Conservation (phyloP, 2,329 filamentous ascomycete genomes). For the Pseudogymnoascus sp. region DNA sequence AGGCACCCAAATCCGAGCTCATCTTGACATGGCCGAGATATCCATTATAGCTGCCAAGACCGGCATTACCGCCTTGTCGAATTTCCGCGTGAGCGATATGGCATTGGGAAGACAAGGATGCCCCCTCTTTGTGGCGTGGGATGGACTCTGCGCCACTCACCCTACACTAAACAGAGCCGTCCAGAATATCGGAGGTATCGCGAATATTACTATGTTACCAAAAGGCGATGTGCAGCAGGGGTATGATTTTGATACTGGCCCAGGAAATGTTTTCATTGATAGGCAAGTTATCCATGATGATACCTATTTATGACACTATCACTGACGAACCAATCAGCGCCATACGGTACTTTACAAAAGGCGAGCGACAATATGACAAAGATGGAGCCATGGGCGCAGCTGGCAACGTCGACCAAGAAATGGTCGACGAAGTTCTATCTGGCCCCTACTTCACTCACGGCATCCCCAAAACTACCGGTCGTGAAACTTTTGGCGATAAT, state of each 20-base stretch:
- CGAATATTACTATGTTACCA: constrained; percentile 18
- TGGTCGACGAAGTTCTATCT: constrained; percentile 27
- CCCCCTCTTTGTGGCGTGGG: constrained; percentile 21
- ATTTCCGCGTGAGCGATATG: constrained; percentile 23
- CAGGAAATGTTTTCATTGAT: constrained; percentile 30
- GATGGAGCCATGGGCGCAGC: constrained; percentile 25
- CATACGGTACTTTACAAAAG: constrained; percentile 25
- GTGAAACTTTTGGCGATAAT: constrained; percentile 18
- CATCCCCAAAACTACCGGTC: constrained; percentile 21
- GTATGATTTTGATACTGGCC: constrained; percentile 27
- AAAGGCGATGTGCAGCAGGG: constrained; percentile 19
- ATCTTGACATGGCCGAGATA: constrained; percentile 16
- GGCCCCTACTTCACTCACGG: constrained; percentile 18
- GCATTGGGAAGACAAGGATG: constrained; percentile 23
- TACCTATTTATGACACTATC: no score
- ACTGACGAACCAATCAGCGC: constrained; percentile 10
- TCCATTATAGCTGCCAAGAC: constrained; percentile 23
- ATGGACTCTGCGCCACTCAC: constrained; percentile 18
- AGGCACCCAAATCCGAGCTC: constrained; percentile 19
- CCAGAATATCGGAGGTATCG: constrained; percentile 19
- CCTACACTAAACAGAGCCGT: constrained; percentile 21
- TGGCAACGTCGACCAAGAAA: constrained; percentile 24
- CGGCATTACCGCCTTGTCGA: constrained; percentile 20
- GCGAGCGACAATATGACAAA: constrained; percentile 27
- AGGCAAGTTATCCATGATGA: constrained; percentile 8